phyloP scores from a whole-genome alignment of 1,139 yeast species.

The Wickerhamomyces sp. region DNA sequence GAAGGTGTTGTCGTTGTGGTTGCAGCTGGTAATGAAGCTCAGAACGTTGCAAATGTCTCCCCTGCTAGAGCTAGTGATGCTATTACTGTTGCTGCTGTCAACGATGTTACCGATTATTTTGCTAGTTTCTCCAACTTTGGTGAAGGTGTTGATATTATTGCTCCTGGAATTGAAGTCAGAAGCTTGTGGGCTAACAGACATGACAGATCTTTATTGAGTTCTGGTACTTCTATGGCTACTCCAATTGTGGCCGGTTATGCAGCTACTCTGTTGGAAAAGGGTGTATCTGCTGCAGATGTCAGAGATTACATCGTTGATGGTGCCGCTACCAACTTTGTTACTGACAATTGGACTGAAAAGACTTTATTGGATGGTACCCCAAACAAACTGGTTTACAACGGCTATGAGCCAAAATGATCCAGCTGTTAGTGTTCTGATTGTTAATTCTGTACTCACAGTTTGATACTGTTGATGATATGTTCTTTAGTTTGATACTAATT shows the following conservation, averaged over 20 bases:
- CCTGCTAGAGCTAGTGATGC: slow-evolving; percentile 74
- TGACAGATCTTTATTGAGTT: slow-evolving; percentile 29
- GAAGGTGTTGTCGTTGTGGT: slow-evolving; percentile 73
- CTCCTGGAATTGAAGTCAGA: slow-evolving; percentile 66
- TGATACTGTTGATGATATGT: no score
- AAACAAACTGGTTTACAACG: no score
- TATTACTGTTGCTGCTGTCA: slow-evolving; percentile 83
- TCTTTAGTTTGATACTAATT: no score
- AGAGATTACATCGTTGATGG: slow-evolving; percentile 34
- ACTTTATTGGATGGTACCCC: no score
- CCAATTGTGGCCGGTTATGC: slow-evolving; percentile 76
- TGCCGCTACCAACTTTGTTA: no score
- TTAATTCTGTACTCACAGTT: no score
- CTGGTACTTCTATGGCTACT: slow-evolving; percentile 90
- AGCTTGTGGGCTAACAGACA: slow-evolving; percentile 25
- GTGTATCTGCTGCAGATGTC: slow-evolving; percentile 39
- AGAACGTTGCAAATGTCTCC: slow-evolving; percentile 70
- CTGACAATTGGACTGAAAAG: no score
- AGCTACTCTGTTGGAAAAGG: slow-evolving; percentile 60
- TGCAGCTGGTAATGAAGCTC: slow-evolving; percentile 83
- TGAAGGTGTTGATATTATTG: slow-evolving; percentile 72
- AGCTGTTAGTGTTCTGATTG: no score
- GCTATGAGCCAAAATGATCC: no score
- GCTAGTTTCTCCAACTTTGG: slow-evolving; percentile 89
- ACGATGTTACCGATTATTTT: slow-evolving; percentile 59